Evolutionary conservation across 164 flowering plant genomes (phyloP), one percentile per base, ranked within the genome.

Genomic region (Pachysandra terminalis): DNA sequence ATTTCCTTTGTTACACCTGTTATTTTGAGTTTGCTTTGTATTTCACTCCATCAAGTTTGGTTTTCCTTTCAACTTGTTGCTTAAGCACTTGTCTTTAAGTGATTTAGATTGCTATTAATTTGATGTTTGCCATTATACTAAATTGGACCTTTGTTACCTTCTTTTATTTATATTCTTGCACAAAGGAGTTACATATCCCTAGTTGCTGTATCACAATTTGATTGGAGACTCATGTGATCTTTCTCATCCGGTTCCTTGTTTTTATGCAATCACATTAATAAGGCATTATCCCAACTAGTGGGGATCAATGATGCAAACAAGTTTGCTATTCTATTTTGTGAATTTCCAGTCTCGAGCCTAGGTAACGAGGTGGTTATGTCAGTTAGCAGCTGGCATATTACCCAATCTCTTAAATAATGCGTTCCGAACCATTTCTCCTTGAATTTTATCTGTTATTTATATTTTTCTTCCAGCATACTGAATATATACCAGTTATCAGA

Each of bases 1-100:
- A 71, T 71, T 63, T n/a, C 35, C 56, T 40, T 17, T 24, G 52
- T 53, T 52, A 19, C 61, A 67, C 53, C 35, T 28, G 55, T 56
- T 0, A 12, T 45, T 1, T 45, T 2, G 9, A 10, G 16, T 45
- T 1, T n/a, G 4, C 6, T 54, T 69, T 23, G 1, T 21, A n/a
- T 61, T 58, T 24, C 19, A n/a, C 23, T 9, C 26, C 19, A 1
- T 63, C 4, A 35, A 53, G 41, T 15, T 57, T n/a, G 9, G 63
- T 14, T 16, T 17, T 24, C 6, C 24, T 23, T 23, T 41, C 22
- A 45, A 45, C 6, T 45, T 45, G 14, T 10, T 45, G 51, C 17
- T 45, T 45, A 45, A 45, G 51, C 14, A 45, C 10, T 45, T 45
- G 51, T 45, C 1, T 3, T 45, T 45, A 45, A 45, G 17, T 45